Evolutionary conservation across 1,284 basidiomycete species (phyloP).

Genomic region (Rhodofomes roseus): DNA sequence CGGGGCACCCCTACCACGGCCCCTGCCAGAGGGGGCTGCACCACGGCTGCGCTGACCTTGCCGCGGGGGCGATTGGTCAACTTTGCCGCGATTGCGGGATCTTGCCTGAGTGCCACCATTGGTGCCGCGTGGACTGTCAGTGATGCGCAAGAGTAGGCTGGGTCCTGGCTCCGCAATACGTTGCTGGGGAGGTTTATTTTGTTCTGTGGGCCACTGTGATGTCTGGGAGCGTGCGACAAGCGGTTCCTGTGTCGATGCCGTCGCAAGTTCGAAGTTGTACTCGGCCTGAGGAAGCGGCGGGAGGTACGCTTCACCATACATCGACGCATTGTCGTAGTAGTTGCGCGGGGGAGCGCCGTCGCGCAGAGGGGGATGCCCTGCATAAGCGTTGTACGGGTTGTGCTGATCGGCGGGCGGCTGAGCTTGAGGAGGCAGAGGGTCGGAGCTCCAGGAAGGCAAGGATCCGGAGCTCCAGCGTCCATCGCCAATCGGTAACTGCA

Average conservation of each 20-base stretch:
- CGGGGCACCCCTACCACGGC: neutral
- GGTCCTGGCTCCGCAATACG: neutral
- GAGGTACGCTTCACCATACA: neutral
- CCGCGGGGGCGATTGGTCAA: neutral
- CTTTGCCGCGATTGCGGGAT: neutral
- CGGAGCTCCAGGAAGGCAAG: too few relatives aligned
- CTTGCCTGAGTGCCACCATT: neutral
- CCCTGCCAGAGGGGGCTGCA: neutral
- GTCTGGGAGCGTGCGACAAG: too few relatives aligned
- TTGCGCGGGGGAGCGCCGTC: neutral
- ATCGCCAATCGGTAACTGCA: neutral
- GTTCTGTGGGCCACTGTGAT: neutral
- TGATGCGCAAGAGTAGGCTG: conserved; percentile 10
- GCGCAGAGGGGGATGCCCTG: neutral
- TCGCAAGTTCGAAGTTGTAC: neutral
- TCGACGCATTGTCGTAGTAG: neutral
- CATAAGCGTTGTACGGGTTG: neutral
- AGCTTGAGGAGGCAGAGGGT: neutral
- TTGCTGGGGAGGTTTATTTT: neutral
- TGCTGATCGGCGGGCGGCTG: neutral
- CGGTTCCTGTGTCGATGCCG: neutral
- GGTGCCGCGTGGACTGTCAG: neutral
- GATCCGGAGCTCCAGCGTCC: neutral
- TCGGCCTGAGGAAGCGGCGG: neutral
- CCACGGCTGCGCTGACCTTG: neutral